Evolutionary conservation across 1,139 yeast species (phyloP).

Genomic region (Debaryomycetaceae sp.): DNA sequence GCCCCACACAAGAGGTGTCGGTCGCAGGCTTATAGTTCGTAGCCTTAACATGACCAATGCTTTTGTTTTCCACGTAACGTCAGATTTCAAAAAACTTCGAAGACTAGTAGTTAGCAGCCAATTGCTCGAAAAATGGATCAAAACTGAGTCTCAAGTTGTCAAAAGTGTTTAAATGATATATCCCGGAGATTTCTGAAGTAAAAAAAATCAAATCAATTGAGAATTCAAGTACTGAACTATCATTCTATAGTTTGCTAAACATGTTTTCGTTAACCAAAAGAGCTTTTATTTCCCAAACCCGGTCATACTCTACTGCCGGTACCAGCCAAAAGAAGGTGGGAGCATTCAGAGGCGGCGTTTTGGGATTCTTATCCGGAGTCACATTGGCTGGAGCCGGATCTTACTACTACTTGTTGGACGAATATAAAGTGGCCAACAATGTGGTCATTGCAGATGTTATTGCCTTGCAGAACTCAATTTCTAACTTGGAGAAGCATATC

Average conservation of each 20-base stretch:
- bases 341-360: constrained; percentile 62
- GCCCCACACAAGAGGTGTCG: neutral
- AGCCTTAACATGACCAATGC: neutral
- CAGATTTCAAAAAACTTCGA: too few relatives aligned
- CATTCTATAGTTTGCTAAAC: neutral
- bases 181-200: too few relatives aligned
- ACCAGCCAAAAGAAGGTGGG: constrained; percentile 43
- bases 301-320: constrained; percentile 32
- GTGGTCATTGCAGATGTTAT: constrained; percentile 75
- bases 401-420: constrained; percentile 74
- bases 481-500: constrained; percentile 64
- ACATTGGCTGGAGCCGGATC: constrained; percentile 71
- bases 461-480: constrained; percentile 63
- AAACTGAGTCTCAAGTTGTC: too few relatives aligned
- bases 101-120: too few relatives aligned
- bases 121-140: too few relatives aligned
- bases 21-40: neutral
- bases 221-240: too few relatives aligned
- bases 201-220: too few relatives aligned
- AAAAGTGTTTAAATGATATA: too few relatives aligned
- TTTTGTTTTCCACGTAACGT: too few relatives aligned
- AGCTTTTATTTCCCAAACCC: constrained; percentile 17
- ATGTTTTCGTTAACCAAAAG: constrained; percentile 21
- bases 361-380: constrained; percentile 78
- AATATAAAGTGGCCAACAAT: constrained; percentile 68